A percentile compares a stretch with the other conserved stretches of the same genome.
Conservation (phyloP, 2,329 filamentous ascomycete species). For the Rugonectria rugulosa region DNA sequence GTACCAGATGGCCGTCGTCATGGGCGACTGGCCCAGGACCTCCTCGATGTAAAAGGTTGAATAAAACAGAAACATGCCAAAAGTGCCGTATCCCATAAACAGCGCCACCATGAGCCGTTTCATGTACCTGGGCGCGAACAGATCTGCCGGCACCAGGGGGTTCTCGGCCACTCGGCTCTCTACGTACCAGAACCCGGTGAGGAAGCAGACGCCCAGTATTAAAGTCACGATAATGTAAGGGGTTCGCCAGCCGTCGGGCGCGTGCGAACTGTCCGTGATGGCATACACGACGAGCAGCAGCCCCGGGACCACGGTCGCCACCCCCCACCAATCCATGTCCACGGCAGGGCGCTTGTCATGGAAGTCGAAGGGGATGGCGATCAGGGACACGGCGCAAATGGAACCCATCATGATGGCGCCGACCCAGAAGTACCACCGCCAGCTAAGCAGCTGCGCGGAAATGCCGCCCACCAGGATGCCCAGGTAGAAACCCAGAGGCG, state of each 20-base stretch:
- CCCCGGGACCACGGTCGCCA: conserved; percentile 61
- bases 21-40: conserved; percentile 58
- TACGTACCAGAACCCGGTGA: conserved; percentile 65
- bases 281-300: conserved; percentile 71
- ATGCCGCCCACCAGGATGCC: conserved; percentile 74
- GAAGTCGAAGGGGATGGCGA: conserved; percentile 48
- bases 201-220: conserved; percentile 60
- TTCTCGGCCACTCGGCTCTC: conserved; percentile 67
- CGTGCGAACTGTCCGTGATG: conserved; percentile 71
- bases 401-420: conserved; percentile 57
- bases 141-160: conserved; percentile 68
- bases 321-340: conserved; percentile 69
- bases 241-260: conserved; percentile 67
- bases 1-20: conserved; percentile 67
- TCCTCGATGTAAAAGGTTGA: conserved; percentile 68
- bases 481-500: conserved; percentile 65
- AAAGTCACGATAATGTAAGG: conserved; percentile 71
- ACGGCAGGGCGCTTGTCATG: conserved; percentile 31
- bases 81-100: conserved; percentile 59
- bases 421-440: conserved; percentile 77
- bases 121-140: conserved; percentile 68
- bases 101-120: conserved; percentile 62
- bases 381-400: conserved; percentile 54
- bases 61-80: conserved; percentile 70
- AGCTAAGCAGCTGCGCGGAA: conserved; percentile 65